Percentiles rank a stretch among this genome's conserved stretches.
phyloP scores from a whole-genome alignment of 164 flowering plant genomes.

The Umbilicus rupestris region DNA sequence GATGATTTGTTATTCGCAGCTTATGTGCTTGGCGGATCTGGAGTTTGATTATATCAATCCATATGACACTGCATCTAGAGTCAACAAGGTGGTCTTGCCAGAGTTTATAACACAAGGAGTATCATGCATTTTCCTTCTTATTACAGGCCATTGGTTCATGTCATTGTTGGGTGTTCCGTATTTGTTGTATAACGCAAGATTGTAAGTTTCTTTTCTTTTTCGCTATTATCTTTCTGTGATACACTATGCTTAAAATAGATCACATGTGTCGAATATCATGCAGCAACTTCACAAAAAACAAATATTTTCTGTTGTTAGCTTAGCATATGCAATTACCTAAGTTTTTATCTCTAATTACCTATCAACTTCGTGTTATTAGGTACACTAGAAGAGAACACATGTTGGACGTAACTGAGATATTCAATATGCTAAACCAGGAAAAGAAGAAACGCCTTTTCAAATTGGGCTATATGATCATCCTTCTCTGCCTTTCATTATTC shows the following conservation, averaged over 20 bases:
- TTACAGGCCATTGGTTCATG: constrained; percentile 92
- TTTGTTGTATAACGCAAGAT: constrained; percentile 58
- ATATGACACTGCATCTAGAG: constrained; percentile 73
- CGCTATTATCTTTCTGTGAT: not conserved
- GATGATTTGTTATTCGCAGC: constrained; percentile 50
- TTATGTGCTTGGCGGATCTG: constrained; percentile 89
- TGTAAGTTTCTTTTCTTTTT: constrained; percentile 42
- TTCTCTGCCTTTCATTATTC: constrained; percentile 63
- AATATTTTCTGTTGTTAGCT: not conserved
- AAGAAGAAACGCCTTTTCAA: constrained; percentile 79
- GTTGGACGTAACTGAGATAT: constrained; percentile 90
- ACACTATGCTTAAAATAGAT: not conserved
- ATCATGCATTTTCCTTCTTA: constrained; percentile 48
- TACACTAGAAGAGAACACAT: constrained; percentile 52
- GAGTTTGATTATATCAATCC: constrained; percentile 96
- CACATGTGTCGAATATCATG: not conserved
- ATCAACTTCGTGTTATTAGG: constrained; percentile 26
- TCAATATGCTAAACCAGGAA: constrained; percentile 67
- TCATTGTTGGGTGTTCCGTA: constrained; percentile 54
- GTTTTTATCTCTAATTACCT: not conserved
- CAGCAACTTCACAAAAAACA: not conserved
- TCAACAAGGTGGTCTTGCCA: constrained; percentile 68
- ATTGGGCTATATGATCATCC: constrained; percentile 52
- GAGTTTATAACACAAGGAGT: constrained; percentile 66
- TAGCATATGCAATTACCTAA: not conserved